Evolutionary conservation across 108 stramenopile genomes (phyloP), one percentile per base, ranked within the genome.

Genomic region (Epithemia pelagica): DNA sequence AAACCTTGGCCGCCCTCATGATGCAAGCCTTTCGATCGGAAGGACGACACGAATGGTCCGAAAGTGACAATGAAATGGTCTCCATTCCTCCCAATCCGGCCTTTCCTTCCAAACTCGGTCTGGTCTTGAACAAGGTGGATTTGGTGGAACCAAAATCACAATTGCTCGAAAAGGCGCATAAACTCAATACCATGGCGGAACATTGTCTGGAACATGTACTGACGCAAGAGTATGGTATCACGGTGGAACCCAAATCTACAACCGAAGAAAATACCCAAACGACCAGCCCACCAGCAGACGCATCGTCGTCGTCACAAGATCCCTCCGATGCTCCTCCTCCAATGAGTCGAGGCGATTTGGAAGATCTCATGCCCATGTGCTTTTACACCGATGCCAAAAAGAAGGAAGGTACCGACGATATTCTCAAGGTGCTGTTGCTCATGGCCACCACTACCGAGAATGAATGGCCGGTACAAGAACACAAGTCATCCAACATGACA

Each of bases 61-160:
- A 56, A 18, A 19, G n/a, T 2, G 23, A 24, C 7, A 5, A 46
- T 51, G 29, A 32, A 30, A 27, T 19, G 2, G 7, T 29, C 21
- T 2, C 32, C 24, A 46, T 27, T 26, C n/a, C 26, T 29, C 61
- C 24, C 20, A 18, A 19, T 60, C 68, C 30, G 2, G 37, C 5
- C 15, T 15, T 5, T 46, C 2, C 15, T 60, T 8, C 72, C 5
- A 85, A 90, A 71, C 78, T 94, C 81, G 85, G 84, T 33, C 74
- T 96, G 46, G 90, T 95, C 27, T 59, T 96, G 52, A 96, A 96
- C 72, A 96, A 96, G 71, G 89, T 91, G 2, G 96, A 96, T 68
- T 67, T 95, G 59, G 94, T 96, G 0, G 59, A 91, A 57, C 94
- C 94, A n/a, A 95, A 93, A 71, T 61, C 74, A 22, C 74, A 82